A percentile compares a stretch with the other conserved stretches of the same genome.
Conservation (phyloP, 164 flowering plant genomes). For the Saururus chinensis region DNA sequence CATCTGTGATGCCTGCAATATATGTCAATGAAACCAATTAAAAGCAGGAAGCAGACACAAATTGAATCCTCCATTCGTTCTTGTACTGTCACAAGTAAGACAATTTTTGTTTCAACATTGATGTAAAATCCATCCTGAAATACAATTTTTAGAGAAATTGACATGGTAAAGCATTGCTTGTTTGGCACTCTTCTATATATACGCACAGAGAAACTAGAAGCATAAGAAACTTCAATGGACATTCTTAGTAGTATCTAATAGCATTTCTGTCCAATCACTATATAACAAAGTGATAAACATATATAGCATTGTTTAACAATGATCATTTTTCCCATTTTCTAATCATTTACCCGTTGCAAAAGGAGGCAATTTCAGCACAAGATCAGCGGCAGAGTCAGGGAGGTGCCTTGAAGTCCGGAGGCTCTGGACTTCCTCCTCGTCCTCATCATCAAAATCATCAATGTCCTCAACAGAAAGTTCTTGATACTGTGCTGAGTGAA, state of each 20-base stretch:
- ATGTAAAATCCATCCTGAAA: too few species aligned
- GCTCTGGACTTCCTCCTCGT: conserved; percentile 56
- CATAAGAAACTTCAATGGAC: not conserved
- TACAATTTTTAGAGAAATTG: not conserved
- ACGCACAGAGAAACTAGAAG: not conserved
- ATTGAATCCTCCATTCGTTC: not conserved
- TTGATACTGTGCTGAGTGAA: conserved; percentile 46
- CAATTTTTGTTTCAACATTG: too few species aligned
- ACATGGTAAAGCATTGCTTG: not conserved
- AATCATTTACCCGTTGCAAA: conserved; percentile 67
- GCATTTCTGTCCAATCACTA: not conserved
- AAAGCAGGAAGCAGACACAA: not conserved
- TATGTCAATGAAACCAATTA: not conserved
- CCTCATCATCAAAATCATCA: conserved; percentile 88
- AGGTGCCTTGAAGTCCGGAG: conserved; percentile 49
- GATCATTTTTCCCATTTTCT: too few species aligned
- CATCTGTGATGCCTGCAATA: conserved; percentile 73
- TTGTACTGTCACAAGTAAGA: not conserved
- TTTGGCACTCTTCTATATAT: not conserved
- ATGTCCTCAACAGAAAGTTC: conserved; percentile 87
- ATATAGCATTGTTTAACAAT: too few species aligned
- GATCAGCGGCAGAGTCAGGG: conserved; percentile 68
- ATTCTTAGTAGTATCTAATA: not conserved
- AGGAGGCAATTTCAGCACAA: conserved; percentile 55
- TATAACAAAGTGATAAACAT: too few species aligned